phyloP scores from a whole-genome alignment of 2,329 filamentous ascomycete species.

The Cryoendolithus antarcticus region DNA sequence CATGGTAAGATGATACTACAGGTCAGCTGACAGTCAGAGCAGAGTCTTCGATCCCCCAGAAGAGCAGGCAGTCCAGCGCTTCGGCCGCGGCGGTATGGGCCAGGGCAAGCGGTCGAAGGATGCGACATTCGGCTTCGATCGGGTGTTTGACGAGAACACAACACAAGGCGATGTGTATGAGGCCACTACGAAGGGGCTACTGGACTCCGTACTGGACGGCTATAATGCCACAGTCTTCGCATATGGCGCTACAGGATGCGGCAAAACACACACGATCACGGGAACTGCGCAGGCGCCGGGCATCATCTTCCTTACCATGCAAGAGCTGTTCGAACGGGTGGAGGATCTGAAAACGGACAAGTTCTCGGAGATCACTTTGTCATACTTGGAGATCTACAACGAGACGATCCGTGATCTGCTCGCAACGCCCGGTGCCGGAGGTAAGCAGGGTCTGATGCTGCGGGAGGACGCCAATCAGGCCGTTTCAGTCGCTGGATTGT shows the following conservation, averaged over 20 bases:
- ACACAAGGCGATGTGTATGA: slow-evolving; percentile 92
- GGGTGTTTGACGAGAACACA: slow-evolving; percentile 91
- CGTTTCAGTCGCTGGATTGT: slow-evolving; percentile 81
- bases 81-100: slow-evolving; percentile 64
- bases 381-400: slow-evolving; percentile 97
- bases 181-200: slow-evolving; percentile 72
- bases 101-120: slow-evolving; percentile 90
- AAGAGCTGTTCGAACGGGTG: slow-evolving; percentile 95
- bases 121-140: slow-evolving; percentile 92
- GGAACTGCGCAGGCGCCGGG: slow-evolving; percentile 86
- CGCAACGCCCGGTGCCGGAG: slow-evolving; percentile 62
- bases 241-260: slow-evolving; percentile 93
- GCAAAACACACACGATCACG: slow-evolving; percentile 92
- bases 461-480: slow-evolving; percentile 89
- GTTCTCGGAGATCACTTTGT: slow-evolving; percentile 77
- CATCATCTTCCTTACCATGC: slow-evolving; percentile 98
- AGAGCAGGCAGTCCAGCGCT: slow-evolving; percentile 80
- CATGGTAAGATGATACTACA: neutral
- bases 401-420: slow-evolving; percentile 94
- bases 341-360: slow-evolving; percentile 77
- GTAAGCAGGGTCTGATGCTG: slow-evolving; percentile 74
- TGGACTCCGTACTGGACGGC: slow-evolving; percentile 90
- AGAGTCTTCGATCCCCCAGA: slow-evolving; percentile 97
- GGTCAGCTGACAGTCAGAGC: slow-evolving; percentile 6
- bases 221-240: slow-evolving; percentile 99